Conservation (phyloP, 2,329 filamentous ascomycete species). For the Ophiostoma perfectum region DNA sequence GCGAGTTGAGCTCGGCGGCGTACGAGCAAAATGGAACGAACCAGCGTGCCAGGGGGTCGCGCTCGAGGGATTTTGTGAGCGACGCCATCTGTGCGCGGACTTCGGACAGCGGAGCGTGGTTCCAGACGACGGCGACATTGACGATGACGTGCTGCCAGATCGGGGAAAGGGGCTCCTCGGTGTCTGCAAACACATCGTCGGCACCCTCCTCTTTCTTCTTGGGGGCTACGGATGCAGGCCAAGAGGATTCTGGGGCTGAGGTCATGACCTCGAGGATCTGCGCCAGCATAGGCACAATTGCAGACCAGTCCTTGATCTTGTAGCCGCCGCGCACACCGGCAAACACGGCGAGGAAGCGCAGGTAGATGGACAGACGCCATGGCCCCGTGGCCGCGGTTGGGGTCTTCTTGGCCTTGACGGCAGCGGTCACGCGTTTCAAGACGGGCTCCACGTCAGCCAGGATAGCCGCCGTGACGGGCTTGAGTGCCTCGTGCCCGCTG, state of each 20-base stretch:
- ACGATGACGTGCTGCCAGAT: slow-evolving; percentile 57
- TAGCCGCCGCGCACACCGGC: slow-evolving; percentile 77
- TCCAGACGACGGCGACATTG: slow-evolving; percentile 61
- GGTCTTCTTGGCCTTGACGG: slow-evolving; percentile 36
- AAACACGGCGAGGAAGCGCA: slow-evolving; percentile 60
- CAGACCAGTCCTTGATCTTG: slow-evolving; percentile 73
- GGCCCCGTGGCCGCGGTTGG: slow-evolving; percentile 30
- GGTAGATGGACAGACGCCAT: slow-evolving; percentile 44
- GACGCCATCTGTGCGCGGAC: slow-evolving; percentile 64
- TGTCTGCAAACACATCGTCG: not conserved
- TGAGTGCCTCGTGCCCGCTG: slow-evolving; percentile 67
- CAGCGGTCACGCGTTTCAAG: slow-evolving; percentile 33
- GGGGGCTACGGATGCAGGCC: not conserved
- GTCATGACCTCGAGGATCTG: slow-evolving; percentile 46
- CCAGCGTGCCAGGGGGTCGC: slow-evolving; percentile 60
- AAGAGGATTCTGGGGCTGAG: not conserved
- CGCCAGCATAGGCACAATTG: slow-evolving; percentile 53
- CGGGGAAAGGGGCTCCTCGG: slow-evolving; percentile 31
- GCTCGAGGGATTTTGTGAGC: slow-evolving; percentile 60
- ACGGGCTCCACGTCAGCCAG: slow-evolving; percentile 41
- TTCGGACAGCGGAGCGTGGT: slow-evolving; percentile 71
- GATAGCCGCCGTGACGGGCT: slow-evolving; percentile 59
- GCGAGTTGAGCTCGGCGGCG: slow-evolving; percentile 65
- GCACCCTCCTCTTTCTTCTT: not conserved
- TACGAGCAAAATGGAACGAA: slow-evolving; percentile 84